These are phyloP conservation scores for Datisca glomerata DNA, from an alignment of 306 rosid species.

Conservation along the genomic window DNA sequence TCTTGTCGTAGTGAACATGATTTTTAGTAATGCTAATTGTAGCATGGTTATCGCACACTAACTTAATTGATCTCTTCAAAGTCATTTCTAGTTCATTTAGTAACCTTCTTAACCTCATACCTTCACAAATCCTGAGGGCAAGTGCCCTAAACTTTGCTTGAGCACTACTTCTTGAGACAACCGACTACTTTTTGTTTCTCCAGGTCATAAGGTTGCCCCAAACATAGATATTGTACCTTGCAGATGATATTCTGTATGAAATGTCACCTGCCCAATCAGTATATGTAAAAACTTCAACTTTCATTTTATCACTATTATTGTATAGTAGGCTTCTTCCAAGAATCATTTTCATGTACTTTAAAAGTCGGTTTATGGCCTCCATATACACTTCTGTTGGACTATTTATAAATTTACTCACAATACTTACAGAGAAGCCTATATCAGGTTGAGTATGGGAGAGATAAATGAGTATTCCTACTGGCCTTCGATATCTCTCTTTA, in stretches of 20 bases:
- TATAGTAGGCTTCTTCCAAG: not conserved
- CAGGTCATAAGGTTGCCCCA: not conserved
- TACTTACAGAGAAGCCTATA: not conserved
- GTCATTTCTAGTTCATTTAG: not conserved
- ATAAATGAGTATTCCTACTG: not conserved
- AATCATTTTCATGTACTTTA: not conserved
- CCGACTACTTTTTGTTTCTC: not conserved
- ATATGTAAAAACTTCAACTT: no score
- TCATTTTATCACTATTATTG: no score
- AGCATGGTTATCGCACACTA: not conserved
- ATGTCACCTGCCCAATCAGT: no score
- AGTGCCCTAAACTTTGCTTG: not conserved
- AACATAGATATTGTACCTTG: no score
- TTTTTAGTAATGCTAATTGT: not conserved
- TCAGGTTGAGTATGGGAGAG: not conserved
- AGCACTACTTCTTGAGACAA: not conserved
- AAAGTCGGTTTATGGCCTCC: not conserved
- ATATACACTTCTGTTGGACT: not conserved
- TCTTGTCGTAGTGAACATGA: not conserved
- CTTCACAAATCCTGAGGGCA: no score
- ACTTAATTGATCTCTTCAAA: not conserved
- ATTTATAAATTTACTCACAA: conserved; percentile 1
- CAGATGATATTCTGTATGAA: no score
- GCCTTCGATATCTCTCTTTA: not conserved
- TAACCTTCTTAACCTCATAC: not conserved